A percentile compares a stretch with the other conserved stretches of the same genome.
These are phyloP conservation scores for Platanus orientalis DNA, from an alignment of 164 flowering plant species.

Conservation along the genomic window DNA sequence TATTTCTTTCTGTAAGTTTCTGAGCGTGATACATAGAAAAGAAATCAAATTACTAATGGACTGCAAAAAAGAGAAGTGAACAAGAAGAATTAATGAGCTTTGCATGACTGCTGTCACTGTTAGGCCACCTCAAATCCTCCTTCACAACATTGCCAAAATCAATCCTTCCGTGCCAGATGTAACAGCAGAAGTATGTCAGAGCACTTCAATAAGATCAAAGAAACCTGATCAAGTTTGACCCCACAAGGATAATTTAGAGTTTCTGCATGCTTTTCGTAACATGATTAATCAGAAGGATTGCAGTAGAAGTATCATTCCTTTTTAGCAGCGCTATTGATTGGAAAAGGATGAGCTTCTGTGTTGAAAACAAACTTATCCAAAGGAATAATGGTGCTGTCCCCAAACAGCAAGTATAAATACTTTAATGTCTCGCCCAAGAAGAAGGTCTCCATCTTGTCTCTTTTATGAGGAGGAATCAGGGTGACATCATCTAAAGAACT, in stretches of 20 bases:
- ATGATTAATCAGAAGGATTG: not conserved
- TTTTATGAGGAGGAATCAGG: conserved; percentile 60
- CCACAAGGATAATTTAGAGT: not conserved
- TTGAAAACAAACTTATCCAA: conserved; percentile 87
- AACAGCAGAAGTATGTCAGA: conserved; percentile 7
- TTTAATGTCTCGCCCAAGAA: conserved; percentile 91
- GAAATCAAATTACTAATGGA: conserved; percentile 1
- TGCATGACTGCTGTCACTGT: not conserved
- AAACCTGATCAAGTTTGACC: conserved; percentile 1
- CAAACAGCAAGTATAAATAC: conserved; percentile 81
- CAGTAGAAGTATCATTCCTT: conserved; percentile 6
- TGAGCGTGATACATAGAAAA: conserved; percentile 3
- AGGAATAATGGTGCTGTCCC: conserved; percentile 55
- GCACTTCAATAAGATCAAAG: not conserved
- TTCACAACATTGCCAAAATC: not conserved
- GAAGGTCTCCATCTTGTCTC: conserved; percentile 98
- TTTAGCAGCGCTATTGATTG: conserved; percentile 32
- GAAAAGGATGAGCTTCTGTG: conserved; percentile 93
- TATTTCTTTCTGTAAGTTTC: not conserved
- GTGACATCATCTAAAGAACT: conserved; percentile 89
- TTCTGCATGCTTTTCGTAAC: not conserved
- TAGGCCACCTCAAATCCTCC: not conserved
- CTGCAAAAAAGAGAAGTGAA: not conserved
- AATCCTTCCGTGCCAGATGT: not conserved
- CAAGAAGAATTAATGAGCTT: not conserved